These are phyloP conservation scores for Evansstolkia leycettana DNA, from an alignment of 495 filamentous ascomycete species.

Conservation along the genomic window DNA sequence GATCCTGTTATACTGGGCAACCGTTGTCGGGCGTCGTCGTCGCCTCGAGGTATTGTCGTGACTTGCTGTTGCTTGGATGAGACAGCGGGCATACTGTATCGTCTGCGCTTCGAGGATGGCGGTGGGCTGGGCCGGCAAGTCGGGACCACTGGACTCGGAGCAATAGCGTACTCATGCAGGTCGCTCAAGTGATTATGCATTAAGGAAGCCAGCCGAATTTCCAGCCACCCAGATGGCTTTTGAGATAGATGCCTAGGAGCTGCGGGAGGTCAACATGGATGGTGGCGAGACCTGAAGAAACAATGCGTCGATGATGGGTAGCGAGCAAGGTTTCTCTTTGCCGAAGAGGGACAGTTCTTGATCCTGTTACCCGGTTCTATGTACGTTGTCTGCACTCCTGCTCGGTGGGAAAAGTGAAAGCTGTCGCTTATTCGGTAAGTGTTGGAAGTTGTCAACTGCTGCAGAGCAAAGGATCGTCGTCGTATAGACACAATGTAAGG, in stretches of 20 bases:
- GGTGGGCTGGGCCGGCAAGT: conserved; percentile 24
- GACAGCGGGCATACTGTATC: conserved; percentile 19
- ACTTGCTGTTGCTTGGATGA: conserved; percentile 3
- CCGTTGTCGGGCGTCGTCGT: conserved; percentile 1
- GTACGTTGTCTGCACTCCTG: too few species aligned
- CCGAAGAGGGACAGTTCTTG: too few species aligned
- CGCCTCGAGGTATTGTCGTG: too few species aligned
- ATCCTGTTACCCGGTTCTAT: too few species aligned
- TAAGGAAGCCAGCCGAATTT: conserved; percentile 3
- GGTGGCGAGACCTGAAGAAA: not conserved
- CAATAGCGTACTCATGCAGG: conserved; percentile 18
- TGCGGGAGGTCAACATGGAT: conserved; percentile 4
- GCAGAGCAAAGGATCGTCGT: too few species aligned
- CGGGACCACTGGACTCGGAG: conserved; percentile 31
- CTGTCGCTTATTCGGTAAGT: too few species aligned
- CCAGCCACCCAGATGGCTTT: conserved; percentile 9
- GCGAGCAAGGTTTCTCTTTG: not conserved
- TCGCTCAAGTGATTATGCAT: conserved; percentile 22
- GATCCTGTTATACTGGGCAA: conserved; percentile 16
- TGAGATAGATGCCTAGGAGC: conserved; percentile 6
- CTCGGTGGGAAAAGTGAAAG: too few species aligned
- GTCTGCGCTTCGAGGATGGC: conserved; percentile 11
- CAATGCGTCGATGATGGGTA: not conserved
- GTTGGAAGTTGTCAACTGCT: too few species aligned
- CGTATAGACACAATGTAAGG: too few species aligned